Conservation (phyloP, 176 grass and related monocot species). For the Triticum timopheevii region DNA sequence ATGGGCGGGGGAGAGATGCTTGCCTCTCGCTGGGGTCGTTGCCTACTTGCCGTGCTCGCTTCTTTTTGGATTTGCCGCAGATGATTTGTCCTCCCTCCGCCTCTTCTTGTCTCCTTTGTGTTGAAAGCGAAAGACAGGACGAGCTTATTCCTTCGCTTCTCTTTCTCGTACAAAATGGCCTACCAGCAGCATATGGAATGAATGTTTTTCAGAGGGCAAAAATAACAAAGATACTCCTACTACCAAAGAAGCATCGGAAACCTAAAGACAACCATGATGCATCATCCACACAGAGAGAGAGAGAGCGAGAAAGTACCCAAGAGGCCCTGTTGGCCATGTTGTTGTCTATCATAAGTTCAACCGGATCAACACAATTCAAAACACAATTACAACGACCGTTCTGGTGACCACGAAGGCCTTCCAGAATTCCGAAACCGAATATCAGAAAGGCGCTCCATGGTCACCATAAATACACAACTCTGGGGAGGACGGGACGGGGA, state of each 20-base stretch:
- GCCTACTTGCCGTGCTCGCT: constrained; percentile 6
- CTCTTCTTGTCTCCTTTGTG: background rate
- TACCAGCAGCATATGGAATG: background rate
- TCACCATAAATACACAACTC: constrained; percentile 27
- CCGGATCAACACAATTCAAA: constrained; percentile 49
- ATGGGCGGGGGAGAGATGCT: constrained; percentile 26
- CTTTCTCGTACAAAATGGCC: background rate
- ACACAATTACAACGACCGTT: constrained; percentile 55
- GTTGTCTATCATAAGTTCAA: constrained; percentile 42
- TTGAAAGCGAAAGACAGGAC: background rate
- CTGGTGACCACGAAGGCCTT: constrained; percentile 35
- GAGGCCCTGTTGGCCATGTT: constrained; percentile 29
- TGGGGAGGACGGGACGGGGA: background rate
- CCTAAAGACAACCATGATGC: background rate
- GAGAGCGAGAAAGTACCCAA: background rate
- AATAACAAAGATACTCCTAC: background rate
- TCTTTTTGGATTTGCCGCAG: background rate
- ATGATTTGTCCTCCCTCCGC: background rate
- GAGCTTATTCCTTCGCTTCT: background rate
- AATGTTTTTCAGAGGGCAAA: background rate
- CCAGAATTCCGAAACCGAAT: constrained; percentile 43
- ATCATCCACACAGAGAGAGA: background rate
- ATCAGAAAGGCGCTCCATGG: constrained; percentile 38
- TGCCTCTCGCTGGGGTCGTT: constrained; percentile 39
- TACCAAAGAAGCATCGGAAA: background rate